A percentile compares a stretch with the other conserved stretches of the same genome.
Conservation (phyloP, 225 moss, liverwort and hornwort genomes). For the Climacium dendroides region DNA sequence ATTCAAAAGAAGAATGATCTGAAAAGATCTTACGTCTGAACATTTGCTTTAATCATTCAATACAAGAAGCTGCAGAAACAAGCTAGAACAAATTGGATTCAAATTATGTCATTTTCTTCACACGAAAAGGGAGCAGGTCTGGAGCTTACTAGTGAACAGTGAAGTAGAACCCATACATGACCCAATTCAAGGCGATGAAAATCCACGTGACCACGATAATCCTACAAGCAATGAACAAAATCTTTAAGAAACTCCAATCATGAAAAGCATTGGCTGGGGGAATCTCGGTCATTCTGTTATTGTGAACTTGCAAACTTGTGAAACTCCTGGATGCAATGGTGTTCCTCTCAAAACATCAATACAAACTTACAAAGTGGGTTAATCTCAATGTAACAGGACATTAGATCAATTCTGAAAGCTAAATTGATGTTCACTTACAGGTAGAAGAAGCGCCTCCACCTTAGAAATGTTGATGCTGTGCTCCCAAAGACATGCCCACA, state of each 20-base stretch:
- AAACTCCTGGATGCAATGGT: neutral
- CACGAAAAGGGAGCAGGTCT: neutral
- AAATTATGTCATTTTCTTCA: neutral
- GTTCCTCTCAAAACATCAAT: neutral
- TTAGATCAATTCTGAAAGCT: neutral
- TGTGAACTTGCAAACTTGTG: neutral
- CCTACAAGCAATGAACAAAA: neutral
- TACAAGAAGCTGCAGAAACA: neutral
- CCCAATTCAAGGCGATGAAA: conserved; percentile 36
- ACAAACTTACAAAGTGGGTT: neutral
- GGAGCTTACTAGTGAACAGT: conserved; percentile 26
- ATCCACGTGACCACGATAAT: conserved; percentile 37
- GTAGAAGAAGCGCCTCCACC: conserved; percentile 32
- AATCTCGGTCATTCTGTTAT: neutral
- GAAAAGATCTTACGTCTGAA: neutral
- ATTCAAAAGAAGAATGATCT: neutral
- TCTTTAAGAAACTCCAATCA: neutral
- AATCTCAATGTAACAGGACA: neutral
- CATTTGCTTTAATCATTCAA: neutral
- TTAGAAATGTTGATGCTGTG: conserved; percentile 36
- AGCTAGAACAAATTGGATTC: neutral
- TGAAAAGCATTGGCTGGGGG: neutral
- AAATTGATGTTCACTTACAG: conserved; percentile 10
- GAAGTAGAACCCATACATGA: conserved; percentile 39
- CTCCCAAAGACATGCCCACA: neutral